Evolutionary conservation across 148 eudicot species (phyloP).

Genomic region (Polygonum maritimum): DNA sequence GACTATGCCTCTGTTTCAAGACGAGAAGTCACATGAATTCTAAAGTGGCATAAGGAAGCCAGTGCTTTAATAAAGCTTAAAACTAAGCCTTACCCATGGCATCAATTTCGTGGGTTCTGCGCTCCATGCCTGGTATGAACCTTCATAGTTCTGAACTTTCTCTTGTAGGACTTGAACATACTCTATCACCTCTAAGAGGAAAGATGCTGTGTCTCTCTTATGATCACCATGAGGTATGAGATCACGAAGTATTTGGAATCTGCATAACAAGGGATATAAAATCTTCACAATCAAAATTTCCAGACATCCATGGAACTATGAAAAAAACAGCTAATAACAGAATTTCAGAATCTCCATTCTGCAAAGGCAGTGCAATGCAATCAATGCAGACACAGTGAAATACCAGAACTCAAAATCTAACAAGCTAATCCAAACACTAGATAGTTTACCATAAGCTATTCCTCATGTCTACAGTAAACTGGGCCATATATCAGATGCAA

Average conservation of each 20-base stretch:
- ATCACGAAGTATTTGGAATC: slow-evolving; percentile 79
- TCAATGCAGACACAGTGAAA: not conserved
- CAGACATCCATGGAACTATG: not conserved
- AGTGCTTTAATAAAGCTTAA: not conserved
- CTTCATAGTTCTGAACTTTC: slow-evolving; percentile 80
- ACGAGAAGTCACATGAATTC: not conserved
- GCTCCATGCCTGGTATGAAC: slow-evolving; percentile 68
- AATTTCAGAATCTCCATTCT: not conserved
- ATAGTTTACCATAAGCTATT: not conserved
- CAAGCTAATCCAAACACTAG: too few species aligned
- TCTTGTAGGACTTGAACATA: slow-evolving; percentile 81
- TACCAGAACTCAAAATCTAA: not conserved
- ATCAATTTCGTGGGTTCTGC: slow-evolving; percentile 76
- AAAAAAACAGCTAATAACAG: not conserved
- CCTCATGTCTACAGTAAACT: not conserved
- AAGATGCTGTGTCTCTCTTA: slow-evolving; percentile 91
- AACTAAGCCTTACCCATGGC: slow-evolving; percentile 70
- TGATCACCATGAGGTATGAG: slow-evolving; percentile 85
- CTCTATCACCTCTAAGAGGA: slow-evolving; percentile 83
- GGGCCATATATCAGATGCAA: not conserved
- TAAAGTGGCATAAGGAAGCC: not conserved
- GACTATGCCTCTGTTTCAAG: slow-evolving; percentile 64
- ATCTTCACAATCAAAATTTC: not conserved
- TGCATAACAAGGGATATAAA: slow-evolving; percentile 19
- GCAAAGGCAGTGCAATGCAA: not conserved